Evolutionary conservation across 257 asterid genomes (phyloP), one percentile per base, ranked within the genome.

Genomic region (Rehmannia glutinosa): DNA sequence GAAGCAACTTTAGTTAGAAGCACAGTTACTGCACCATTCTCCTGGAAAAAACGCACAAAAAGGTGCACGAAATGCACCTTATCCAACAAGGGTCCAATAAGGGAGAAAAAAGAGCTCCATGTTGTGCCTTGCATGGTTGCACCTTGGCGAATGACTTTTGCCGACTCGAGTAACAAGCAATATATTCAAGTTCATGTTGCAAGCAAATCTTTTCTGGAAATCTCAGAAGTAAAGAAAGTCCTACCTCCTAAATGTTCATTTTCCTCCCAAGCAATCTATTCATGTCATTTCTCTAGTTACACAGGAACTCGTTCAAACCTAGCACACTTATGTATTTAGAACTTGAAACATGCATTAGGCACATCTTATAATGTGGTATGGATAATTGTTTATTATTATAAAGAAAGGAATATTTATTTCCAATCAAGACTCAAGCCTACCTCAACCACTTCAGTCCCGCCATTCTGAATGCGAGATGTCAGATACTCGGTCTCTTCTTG

Each of bases 391-490:
- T 13, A 63, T 16, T n/a, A n/a, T n/a, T n/a, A n/a, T n/a, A 27
- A 52, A 56, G 69, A 59, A 42, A 64, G 66, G 23, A 38, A 36
- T 6, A 35, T 41, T 27, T 3, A 51, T 61, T 52, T 66, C n/a
- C 9, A 46, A 46, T 56, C 55, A 69, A 43, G 65, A 70, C 55
- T 56, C 58, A 19, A 21, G 30, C 74, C 30, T 68, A 94, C 99
- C 95, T 94, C 96, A 56, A 94, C 97, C 64, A 94, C 99, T 83
- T 94, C 99, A 54, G 96, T 90, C 72, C 99, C 99, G 32, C 99
- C 99, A 73, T 94, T 91, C 79, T 94, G 99, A 70, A 91, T 91
- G 35, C 99, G 96, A 55, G 96, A 81, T 57, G 97, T 94, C 76
- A 94, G 82, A 76, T 79, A 75, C 70, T 85, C 87, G 0, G 75